phyloP scores from a whole-genome alignment of 129 eudicot species.

The Flaveria linearis region DNA sequence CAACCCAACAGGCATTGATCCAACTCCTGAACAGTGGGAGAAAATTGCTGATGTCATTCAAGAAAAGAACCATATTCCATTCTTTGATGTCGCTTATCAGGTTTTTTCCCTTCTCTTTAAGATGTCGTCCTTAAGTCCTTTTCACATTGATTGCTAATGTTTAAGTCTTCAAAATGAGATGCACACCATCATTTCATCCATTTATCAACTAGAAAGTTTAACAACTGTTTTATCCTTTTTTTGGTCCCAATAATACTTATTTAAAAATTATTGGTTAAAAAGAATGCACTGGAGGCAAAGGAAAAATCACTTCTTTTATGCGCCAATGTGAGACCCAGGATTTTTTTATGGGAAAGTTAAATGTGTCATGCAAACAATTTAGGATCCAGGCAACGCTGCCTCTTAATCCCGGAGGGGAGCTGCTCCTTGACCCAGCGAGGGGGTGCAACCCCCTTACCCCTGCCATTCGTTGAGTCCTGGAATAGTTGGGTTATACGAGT shows the following conservation, averaged over 20 bases:
- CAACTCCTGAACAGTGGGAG: conserved; percentile 93
- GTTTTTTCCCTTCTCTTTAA: conserved; percentile 34
- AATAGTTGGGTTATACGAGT: neutral
- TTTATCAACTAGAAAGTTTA: neutral
- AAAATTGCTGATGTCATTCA: conserved; percentile 89
- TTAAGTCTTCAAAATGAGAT: conserved; percentile 9
- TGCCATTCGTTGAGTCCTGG: neutral
- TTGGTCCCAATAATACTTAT: neutral
- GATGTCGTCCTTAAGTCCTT: neutral
- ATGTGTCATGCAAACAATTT: neutral
- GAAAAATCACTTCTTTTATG: neutral
- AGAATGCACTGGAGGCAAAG: neutral
- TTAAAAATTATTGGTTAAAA: neutral
- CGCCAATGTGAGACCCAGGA: neutral
- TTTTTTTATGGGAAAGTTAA: neutral
- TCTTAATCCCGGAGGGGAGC: neutral
- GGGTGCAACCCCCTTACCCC: neutral
- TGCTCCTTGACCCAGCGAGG: neutral
- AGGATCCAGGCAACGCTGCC: neutral
- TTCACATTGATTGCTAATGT: neutral
- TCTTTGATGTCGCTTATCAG: conserved; percentile 99
- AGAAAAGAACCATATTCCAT: conserved; percentile 89
- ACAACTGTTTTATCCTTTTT: conserved; percentile 1
- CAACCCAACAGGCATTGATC: conserved; percentile 99
- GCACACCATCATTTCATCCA: neutral